phyloP scores from a whole-genome alignment of 2,329 filamentous ascomycete genomes.

The Colletotrichum aenigma region DNA sequence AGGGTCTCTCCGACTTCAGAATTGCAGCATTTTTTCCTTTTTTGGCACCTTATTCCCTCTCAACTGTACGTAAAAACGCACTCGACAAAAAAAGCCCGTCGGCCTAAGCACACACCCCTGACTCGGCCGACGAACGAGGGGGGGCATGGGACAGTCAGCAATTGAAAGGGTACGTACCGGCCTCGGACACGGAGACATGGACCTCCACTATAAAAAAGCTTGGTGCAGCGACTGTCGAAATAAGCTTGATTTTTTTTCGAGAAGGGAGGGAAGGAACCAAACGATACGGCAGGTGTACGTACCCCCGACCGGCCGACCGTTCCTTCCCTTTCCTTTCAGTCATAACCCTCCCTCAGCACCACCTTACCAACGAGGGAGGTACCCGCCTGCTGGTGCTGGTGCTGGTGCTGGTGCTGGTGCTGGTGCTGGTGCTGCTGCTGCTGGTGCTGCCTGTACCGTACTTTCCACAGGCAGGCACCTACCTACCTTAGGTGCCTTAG shows the following conservation, averaged over 20 bases:
- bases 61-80: not conserved
- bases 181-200: not conserved
- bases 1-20: not conserved
- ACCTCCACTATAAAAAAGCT: conserved; percentile 19
- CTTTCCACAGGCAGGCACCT: not conserved
- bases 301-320: not conserved
- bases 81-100: not conserved
- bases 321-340: not conserved
- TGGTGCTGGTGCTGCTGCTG: too few species aligned
- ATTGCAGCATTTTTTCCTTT: not conserved
- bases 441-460: not conserved
- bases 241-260: conserved; percentile 22
- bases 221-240: conserved; percentile 21
- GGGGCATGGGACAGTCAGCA: not conserved
- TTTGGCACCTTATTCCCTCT: not conserved
- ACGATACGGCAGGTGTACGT: not conserved
- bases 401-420: too few species aligned
- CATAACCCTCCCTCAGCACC: not conserved
- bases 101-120: not conserved
- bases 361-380: not conserved
- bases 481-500: not conserved
- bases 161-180: not conserved
- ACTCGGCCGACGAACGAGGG: not conserved
- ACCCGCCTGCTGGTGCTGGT: not conserved
- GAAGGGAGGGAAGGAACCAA: conserved; percentile 5